phyloP scores from a whole-genome alignment of 345 rosid species.

The sweet orange (Citrus sinensis) region DNA sequence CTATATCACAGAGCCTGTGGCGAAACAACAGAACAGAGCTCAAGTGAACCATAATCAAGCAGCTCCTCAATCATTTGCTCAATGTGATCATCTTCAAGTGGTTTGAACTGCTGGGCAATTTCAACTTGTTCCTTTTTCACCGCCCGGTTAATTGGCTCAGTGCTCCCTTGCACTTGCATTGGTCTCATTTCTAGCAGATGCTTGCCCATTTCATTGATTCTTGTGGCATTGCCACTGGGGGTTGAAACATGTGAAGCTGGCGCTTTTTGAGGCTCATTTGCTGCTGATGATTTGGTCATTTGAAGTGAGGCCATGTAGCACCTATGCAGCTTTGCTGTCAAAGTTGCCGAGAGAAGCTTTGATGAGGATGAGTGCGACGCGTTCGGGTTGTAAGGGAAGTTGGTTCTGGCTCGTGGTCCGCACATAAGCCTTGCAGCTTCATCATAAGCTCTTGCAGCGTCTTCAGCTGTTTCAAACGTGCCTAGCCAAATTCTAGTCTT shows the following conservation, averaged over 20 bases:
- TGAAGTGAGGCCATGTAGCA: slow-evolving; percentile 97
- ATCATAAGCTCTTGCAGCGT: slow-evolving; percentile 92
- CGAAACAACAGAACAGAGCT: slow-evolving; percentile 56
- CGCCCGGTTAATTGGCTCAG: slow-evolving; percentile 40
- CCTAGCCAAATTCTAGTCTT: slow-evolving; percentile 98
- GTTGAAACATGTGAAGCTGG: slow-evolving; percentile 19
- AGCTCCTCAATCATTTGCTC: slow-evolving; percentile 96
- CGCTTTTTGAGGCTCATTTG: slow-evolving; percentile 21
- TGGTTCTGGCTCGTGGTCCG: slow-evolving; percentile 90
- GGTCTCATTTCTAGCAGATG: slow-evolving; percentile 30
- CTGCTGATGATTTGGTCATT: slow-evolving; percentile 62
- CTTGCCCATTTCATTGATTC: slow-evolving; percentile 19
- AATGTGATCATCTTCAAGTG: slow-evolving; percentile 86
- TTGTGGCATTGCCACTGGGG: slow-evolving; percentile 25
- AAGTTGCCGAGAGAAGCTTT: slow-evolving; percentile 84
- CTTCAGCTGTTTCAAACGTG: slow-evolving; percentile 96
- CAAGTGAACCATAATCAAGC: slow-evolving; percentile 79
- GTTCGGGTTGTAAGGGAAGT: slow-evolving; percentile 82
- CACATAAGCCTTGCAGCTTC: slow-evolving; percentile 99
- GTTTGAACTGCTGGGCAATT: slow-evolving; percentile 31
- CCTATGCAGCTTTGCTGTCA: slow-evolving; percentile 83
- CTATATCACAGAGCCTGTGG: slow-evolving; percentile 34
- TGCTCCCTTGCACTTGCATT: slow-evolving; percentile 25
- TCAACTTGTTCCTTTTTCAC: slow-evolving; percentile 36
- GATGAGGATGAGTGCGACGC: slow-evolving; percentile 66